Evolutionary conservation across 257 asterid genomes (phyloP).

Genomic region (Cruciata laevipes): DNA sequence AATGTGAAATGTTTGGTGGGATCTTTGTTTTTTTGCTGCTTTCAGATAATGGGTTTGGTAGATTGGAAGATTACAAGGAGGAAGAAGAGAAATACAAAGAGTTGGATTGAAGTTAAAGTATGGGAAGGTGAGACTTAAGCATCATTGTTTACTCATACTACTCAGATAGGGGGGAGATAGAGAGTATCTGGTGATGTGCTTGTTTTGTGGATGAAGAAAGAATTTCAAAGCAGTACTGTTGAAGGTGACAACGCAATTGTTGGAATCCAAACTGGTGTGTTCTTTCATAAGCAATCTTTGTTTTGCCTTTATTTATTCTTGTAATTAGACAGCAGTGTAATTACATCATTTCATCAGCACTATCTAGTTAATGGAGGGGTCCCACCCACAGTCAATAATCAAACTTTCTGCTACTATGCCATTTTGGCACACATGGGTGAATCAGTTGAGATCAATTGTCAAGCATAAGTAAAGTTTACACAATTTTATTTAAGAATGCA

Average conservation of each 20-base stretch:
- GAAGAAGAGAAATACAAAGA: conserved; percentile 14
- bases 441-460: background rate
- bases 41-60: conserved; percentile 21
- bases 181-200: background rate
- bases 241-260: conserved; percentile 14
- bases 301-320: conserved; percentile 7
- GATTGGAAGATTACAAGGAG: conserved; percentile 21
- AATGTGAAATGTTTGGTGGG: conserved; percentile 35
- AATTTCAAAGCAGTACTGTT: conserved; percentile 4
- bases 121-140: conserved; percentile 53
- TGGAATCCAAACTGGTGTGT: conserved; percentile 19
- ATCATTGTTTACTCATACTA: conserved; percentile 30
- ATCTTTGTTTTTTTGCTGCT: conserved; percentile 10
- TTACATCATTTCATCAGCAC: conserved; percentile 11
- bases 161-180: background rate
- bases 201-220: background rate
- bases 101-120: conserved; percentile 54
- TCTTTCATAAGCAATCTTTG: conserved; percentile 15
- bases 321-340: conserved; percentile 4
- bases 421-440: conserved; percentile 4
- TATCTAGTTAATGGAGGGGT: conserved; percentile 10
- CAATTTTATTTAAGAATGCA: too few species aligned
- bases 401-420: conserved; percentile 2
- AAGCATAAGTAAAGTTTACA: too few species aligned
- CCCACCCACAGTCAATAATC: conserved; percentile 5